Base-by-base conservation (phyloP, 306 rosid species). In the Cicer chorassanicum region DNA sequence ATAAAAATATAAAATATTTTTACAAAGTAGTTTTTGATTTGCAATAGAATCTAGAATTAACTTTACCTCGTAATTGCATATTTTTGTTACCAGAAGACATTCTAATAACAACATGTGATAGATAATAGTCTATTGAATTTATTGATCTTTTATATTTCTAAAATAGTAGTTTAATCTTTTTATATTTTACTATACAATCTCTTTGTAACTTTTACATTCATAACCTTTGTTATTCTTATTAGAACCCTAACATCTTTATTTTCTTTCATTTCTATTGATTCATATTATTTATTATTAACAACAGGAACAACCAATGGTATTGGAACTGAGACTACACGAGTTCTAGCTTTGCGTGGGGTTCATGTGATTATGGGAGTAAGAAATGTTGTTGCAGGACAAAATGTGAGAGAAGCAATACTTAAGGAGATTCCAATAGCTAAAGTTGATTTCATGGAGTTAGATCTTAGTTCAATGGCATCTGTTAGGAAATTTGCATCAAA, bases 261-360 rank as follows among this genome's bases (percentile, higher is more conserved):
- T 24, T 24, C 34, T 24, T 24, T 24, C 2, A 2, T 24, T 24
- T 24, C 4, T 24, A 2, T 24, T 24, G 34, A 24, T 24, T 24
- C 34, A 24, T 24, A 24, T 24, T 24, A 24, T 24, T 2, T 24
- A 24, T 24, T 24, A 24, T 24, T 24, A 24, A 24, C 34, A 24
- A 59, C 86, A 91, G 98, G 98, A 79, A 88, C 96, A 59, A 86
- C 92, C 7, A 84, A 89, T 82, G 98, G 98, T 4, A 93, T 89
- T 79, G 97, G 97, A 14, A 79, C 70, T 18, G 98, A 93, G 84
- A 89, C 96, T 15, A 44, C 93, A 2, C 78, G 94, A 34, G 97
- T 91, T 78, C 97, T 93, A 53, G 98, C 96, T 21, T 62, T 89
- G 85, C 94, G 87, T 40, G 98, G 98, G 49, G 95, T 82, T 43